Evolutionary conservation across 2,329 filamentous ascomycete species (phyloP).

Genomic region (Venturiaceae sp.): DNA sequence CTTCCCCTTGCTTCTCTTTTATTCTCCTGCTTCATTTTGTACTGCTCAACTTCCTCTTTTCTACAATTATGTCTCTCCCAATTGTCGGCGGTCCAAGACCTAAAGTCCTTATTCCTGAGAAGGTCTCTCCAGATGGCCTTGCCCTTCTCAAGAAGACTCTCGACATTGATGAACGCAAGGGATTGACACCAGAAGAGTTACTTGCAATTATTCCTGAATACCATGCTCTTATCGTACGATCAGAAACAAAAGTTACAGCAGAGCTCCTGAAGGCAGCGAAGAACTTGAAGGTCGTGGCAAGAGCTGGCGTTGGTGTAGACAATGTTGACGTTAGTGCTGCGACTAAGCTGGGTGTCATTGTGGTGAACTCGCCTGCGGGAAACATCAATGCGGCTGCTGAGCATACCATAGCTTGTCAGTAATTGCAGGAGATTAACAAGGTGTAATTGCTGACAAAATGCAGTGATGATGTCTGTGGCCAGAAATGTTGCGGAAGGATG

Average conservation of each 20-base stretch:
- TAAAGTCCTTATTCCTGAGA: constrained; percentile 66
- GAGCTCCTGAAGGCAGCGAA: constrained; percentile 55
- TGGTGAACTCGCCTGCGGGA: constrained; percentile 69
- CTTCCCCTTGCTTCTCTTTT: background rate
- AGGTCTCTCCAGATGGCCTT: constrained; percentile 69
- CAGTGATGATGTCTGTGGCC: constrained; percentile 63
- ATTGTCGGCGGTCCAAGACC: constrained; percentile 12
- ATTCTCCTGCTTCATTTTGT: background rate
- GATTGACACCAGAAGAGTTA: constrained; percentile 53
- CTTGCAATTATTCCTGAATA: constrained; percentile 59
- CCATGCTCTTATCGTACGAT: constrained; percentile 69
- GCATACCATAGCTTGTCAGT: constrained; percentile 53
- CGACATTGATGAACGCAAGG: constrained; percentile 59
- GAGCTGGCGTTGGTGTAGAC: constrained; percentile 74
- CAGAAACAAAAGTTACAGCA: constrained; percentile 71
- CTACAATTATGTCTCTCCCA: background rate
- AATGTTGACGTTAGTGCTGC: constrained; percentile 70
- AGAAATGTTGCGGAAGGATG: constrained; percentile 64
- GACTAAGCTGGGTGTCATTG: constrained; percentile 64
- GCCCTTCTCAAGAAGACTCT: constrained; percentile 56
- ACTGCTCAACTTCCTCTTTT: background rate
- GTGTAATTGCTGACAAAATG: constrained; percentile 17
- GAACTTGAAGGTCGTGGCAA: constrained; percentile 66
- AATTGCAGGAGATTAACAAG: background rate
- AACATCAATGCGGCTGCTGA: constrained; percentile 76